Percentiles rank a stretch among this genome's conserved stretches.
Evolutionary conservation across 345 rosid species (phyloP).

Genomic region (Sisymbrium irio): DNA sequence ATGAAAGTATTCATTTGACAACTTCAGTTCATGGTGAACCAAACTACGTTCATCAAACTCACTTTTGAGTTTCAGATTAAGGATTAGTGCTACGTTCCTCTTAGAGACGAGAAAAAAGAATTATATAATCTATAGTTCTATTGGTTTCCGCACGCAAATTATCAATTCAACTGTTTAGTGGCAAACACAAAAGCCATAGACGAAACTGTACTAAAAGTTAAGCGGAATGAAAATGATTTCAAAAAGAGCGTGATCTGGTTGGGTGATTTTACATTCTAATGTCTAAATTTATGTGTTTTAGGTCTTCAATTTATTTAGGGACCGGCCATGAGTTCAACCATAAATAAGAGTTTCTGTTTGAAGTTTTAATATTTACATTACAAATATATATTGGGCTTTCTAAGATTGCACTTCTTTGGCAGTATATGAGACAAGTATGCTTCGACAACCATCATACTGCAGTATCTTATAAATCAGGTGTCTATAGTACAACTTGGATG

Average conservation of each 20-base stretch:
- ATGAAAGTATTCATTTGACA: too few relatives aligned
- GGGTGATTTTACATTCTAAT: too few relatives aligned
- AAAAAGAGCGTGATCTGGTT: too few relatives aligned
- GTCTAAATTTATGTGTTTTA: neutral
- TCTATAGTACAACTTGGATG: neutral
- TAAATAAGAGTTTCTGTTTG: neutral
- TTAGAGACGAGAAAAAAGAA: too few relatives aligned
- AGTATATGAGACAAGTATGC: neutral
- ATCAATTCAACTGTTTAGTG: neutral
- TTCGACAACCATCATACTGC: slow-evolving; percentile 3
- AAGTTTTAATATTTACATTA: neutral
- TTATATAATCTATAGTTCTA: too few relatives aligned
- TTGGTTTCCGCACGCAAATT: too few relatives aligned
- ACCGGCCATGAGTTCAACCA: neutral
- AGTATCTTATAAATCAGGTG: slow-evolving; percentile 12
- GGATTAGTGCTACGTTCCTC: too few relatives aligned
- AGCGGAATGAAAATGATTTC: neutral
- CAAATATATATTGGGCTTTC: neutral
- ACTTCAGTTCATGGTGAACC: too few relatives aligned
- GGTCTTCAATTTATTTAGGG: neutral
- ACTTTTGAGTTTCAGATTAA: too few relatives aligned
- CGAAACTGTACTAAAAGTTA: neutral
- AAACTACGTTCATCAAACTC: too few relatives aligned
- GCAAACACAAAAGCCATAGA: slow-evolving; percentile 18
- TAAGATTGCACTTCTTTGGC: neutral